phyloP scores from a whole-genome alignment of 2,329 filamentous ascomycete genomes.

The Neopestalotiopsis sp. region DNA sequence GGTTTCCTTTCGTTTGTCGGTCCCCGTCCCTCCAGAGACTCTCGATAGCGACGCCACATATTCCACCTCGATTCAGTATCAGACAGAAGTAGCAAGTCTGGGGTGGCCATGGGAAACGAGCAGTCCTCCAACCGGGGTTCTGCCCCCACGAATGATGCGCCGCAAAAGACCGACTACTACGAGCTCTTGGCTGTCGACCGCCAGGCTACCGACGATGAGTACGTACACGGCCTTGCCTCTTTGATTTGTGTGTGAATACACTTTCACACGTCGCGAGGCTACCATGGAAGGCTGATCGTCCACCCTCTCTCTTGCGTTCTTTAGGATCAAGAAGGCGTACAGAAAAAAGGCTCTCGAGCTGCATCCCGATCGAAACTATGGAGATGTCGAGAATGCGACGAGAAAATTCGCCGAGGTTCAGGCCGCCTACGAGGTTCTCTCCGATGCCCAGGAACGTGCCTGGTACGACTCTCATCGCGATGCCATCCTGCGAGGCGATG shows the following conservation, averaged over 20 bases:
- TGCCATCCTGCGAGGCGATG: slow-evolving; percentile 75
- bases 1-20: not conserved
- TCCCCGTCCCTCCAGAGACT: too few species aligned
- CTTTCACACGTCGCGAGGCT: not conserved
- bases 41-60: not conserved
- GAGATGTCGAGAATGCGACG: slow-evolving; percentile 83
- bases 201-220: slow-evolving; percentile 82
- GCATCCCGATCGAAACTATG: slow-evolving; percentile 92
- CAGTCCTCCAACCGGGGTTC: slow-evolving; percentile 52
- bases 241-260: not conserved
- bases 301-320: not conserved
- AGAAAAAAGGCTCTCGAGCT: slow-evolving; percentile 88
- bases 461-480: slow-evolving; percentile 98
- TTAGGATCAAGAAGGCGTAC: slow-evolving; percentile 91
- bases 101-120: slow-evolving; percentile 57
- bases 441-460: slow-evolving; percentile 90
- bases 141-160: slow-evolving; percentile 30
- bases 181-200: slow-evolving; percentile 78
- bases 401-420: slow-evolving; percentile 89
- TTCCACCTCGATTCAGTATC: not conserved
- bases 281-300: not conserved
- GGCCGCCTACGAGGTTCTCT: slow-evolving; percentile 92
- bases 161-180: slow-evolving; percentile 79
- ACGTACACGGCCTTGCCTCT: slow-evolving; percentile 32
- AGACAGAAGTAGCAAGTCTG: not conserved